These are phyloP conservation scores for Cordyceps fumosorosea DNA, from an alignment of 2,329 filamentous ascomycete species.

Conservation along the genomic window DNA sequence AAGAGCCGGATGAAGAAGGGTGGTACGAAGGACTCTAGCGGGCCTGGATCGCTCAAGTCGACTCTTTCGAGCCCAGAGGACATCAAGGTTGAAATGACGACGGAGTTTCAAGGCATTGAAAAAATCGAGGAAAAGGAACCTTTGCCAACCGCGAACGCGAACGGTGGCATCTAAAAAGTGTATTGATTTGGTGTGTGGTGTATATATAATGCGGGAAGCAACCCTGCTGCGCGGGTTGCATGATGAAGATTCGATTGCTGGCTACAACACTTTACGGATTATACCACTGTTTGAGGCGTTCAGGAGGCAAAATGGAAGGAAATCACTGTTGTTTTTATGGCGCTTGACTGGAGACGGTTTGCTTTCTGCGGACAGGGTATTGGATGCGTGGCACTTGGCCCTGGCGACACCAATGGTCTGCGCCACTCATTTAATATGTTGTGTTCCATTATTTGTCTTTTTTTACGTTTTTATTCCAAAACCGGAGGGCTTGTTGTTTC, in stretches of 20 bases:
- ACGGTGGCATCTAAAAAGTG: constrained; percentile 6
- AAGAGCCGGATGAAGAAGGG: constrained; percentile 52
- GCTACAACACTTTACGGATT: constrained; percentile 7
- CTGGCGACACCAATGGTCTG: background rate
- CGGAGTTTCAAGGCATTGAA: constrained; percentile 24
- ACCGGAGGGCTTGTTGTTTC: background rate
- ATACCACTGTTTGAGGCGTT: constrained; percentile 11
- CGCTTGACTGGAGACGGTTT: constrained; percentile 9
- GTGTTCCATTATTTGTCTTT: background rate
- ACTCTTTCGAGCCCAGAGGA: constrained; percentile 30
- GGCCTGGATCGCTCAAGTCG: constrained; percentile 26
- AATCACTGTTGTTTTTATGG: background rate
- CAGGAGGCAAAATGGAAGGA: background rate
- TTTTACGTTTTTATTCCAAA: background rate
- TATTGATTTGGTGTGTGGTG: constrained; percentile 4
- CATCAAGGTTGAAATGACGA: constrained; percentile 29
- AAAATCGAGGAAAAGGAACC: constrained; percentile 22
- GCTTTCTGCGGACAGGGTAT: background rate
- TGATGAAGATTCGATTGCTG: constrained; percentile 6
- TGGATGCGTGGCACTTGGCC: background rate
- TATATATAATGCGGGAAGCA: constrained; percentile 10
- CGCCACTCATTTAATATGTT: background rate
- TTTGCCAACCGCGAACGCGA: constrained; percentile 19
- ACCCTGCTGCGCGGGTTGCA: background rate
- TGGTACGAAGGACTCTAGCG: constrained; percentile 30